phyloP scores from a whole-genome alignment of 1,284 basidiomycete species.

The Malassezia arunalokei region DNA sequence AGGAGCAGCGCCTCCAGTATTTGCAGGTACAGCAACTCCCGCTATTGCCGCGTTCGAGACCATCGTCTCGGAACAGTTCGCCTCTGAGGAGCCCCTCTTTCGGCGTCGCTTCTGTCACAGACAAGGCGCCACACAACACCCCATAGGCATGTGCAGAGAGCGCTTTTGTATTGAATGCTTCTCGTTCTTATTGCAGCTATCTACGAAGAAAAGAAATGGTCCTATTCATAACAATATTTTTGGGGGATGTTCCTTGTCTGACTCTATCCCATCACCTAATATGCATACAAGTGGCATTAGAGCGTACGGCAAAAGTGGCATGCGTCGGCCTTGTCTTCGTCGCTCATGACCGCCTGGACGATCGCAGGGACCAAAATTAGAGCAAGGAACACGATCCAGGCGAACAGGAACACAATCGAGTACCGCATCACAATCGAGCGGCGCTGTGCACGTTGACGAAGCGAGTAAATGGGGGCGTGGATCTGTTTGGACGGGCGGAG shows the following conservation, averaged over 20 bases:
- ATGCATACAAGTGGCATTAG: background rate
- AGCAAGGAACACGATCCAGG: conserved; percentile 63
- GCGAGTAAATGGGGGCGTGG: conserved; percentile 63
- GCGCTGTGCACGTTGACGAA: conserved; percentile 43
- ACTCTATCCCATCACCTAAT: no score
- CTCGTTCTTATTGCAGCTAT: no score
- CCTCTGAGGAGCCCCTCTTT: background rate
- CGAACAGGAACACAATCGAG: conserved; percentile 64
- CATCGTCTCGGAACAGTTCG: conserved; percentile 1
- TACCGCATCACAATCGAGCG: conserved; percentile 53
- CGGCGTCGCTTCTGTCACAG: no score
- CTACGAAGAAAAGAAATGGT: no score
- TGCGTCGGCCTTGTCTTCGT: conserved; percentile 1
- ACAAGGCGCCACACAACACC: no score
- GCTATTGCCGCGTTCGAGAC: conserved; percentile 2
- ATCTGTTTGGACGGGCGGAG: conserved; percentile 53
- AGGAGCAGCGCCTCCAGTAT: conserved; percentile 2
- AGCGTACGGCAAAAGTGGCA: conserved; percentile 13
- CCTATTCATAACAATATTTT: no score
- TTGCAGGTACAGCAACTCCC: conserved; percentile 5
- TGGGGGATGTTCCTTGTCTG: no score
- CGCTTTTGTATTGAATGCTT: no score
- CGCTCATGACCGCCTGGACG: conserved; percentile 17
- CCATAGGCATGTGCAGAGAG: no score
- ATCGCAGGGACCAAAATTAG: conserved; percentile 50